Evolutionary conservation across 441 rosid species (phyloP).

Genomic region (Isatis lusitanica): DNA sequence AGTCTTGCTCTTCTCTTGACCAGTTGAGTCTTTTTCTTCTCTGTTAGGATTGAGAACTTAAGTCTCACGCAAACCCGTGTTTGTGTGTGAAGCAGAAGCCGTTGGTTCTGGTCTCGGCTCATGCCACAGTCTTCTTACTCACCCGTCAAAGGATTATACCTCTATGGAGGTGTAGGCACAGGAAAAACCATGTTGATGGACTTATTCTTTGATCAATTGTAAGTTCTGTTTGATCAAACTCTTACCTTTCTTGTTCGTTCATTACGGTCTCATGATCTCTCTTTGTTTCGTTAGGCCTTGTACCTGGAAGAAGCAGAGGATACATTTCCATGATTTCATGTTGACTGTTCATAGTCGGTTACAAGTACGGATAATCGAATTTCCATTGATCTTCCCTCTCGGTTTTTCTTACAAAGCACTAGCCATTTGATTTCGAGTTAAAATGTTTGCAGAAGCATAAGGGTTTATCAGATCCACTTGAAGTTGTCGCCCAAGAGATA

Average conservation of each 20-base stretch:
- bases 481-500: constrained; percentile 97
- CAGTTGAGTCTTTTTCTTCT: not conserved
- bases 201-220: constrained; percentile 83
- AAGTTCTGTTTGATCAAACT: constrained; percentile 38
- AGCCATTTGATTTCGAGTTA: constrained; percentile 11
- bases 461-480: constrained; percentile 96
- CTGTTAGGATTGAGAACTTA: constrained; percentile 20
- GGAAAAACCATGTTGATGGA: constrained; percentile 99
- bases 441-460: constrained; percentile 71
- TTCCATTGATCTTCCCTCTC: not conserved
- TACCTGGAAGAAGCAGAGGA: constrained; percentile 93
- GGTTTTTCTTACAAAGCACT: not conserved
- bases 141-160: constrained; percentile 88
- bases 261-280: not conserved
- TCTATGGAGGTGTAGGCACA: constrained; percentile 97
- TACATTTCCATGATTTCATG: constrained; percentile 99
- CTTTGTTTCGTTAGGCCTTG: constrained; percentile 57
- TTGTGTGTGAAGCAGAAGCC: constrained; percentile 55
- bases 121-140: constrained; percentile 70
- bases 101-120: constrained; percentile 94
- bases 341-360: constrained; percentile 87
- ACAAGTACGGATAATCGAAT: constrained; percentile 59
- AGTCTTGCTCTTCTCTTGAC: not conserved
- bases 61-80: not conserved
- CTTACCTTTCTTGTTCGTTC: not conserved